These are phyloP conservation scores for Fraxinus pennsylvanica DNA, from an alignment of 257 asterid genomes.

Conservation along the genomic window DNA sequence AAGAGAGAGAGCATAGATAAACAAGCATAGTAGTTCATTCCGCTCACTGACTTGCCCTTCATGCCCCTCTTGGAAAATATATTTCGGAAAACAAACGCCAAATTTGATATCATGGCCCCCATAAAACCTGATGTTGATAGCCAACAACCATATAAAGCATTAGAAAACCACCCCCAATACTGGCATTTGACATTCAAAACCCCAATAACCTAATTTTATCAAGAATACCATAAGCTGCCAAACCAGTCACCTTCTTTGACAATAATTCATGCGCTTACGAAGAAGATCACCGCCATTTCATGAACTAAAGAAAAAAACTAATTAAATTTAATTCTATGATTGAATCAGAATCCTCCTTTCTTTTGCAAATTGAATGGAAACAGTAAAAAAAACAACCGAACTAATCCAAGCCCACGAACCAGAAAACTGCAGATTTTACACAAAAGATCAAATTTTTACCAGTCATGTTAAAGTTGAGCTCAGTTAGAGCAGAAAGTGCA, in stretches of 20 bases:
- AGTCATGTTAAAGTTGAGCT: constrained; percentile 89
- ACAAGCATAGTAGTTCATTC: constrained; percentile 98
- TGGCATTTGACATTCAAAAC: constrained; percentile 20
- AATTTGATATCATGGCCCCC: constrained; percentile 98
- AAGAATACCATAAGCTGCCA: constrained; percentile 19
- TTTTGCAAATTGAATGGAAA: not conserved
- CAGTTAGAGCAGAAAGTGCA: constrained; percentile 81
- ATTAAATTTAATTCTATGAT: too few species aligned
- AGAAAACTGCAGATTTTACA: not conserved
- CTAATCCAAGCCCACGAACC: not conserved
- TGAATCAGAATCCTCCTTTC: not conserved
- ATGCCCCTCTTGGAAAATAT: constrained; percentile 97
- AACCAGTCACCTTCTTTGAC: constrained; percentile 25
- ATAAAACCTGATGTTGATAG: constrained; percentile 76
- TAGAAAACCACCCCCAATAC: constrained; percentile 28
- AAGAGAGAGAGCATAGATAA: constrained; percentile 77
- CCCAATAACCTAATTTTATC: constrained; percentile 11
- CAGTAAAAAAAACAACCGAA: not conserved
- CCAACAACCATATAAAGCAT: constrained; percentile 41
- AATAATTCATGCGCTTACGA: constrained; percentile 21
- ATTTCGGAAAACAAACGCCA: constrained; percentile 94
- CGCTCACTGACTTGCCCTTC: constrained; percentile 94
- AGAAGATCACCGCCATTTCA: not conserved
- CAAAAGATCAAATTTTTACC: constrained; percentile 44
- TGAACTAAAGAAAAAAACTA: not conserved